phyloP scores from a whole-genome alignment of 2,329 filamentous ascomycete species.

The Lasiodiplodia citricola region DNA sequence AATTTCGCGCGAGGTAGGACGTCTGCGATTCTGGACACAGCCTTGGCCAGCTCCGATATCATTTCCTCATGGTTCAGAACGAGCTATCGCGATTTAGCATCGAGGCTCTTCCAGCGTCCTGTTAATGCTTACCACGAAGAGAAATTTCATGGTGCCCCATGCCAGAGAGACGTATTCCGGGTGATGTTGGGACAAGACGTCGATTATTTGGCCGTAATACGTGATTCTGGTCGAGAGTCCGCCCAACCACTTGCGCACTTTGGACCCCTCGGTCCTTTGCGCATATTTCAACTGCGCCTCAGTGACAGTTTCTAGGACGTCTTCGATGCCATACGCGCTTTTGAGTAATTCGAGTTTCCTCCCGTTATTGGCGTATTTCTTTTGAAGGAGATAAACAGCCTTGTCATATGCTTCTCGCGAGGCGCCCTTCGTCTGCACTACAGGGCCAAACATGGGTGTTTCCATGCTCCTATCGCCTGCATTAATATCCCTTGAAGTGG shows the following conservation, averaged over 20 bases:
- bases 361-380: background rate
- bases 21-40: constrained; percentile 26
- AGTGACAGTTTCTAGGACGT: background rate
- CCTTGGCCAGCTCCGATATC: constrained; percentile 26
- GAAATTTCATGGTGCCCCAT: constrained; percentile 39
- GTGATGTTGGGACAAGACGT: constrained; percentile 38
- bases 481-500: no score
- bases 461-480: no score
- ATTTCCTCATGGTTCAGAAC: constrained; percentile 26
- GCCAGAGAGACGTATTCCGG: constrained; percentile 39
- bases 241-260: background rate
- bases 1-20: constrained; percentile 24
- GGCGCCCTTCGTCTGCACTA: background rate
- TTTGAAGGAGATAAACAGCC: constrained; percentile 5
- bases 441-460: no score
- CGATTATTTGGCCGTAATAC: constrained; percentile 34
- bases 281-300: background rate
- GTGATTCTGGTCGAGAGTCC: background rate
- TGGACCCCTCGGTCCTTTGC: background rate
- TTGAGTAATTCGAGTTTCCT: background rate
- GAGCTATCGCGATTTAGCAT: background rate
- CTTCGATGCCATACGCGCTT: background rate
- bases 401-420: constrained; percentile 2
- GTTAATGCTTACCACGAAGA: constrained; percentile 31
- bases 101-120: background rate